Conservation (phyloP, 2,329 filamentous ascomycete species). For the Hyphodiscus sp. region DNA sequence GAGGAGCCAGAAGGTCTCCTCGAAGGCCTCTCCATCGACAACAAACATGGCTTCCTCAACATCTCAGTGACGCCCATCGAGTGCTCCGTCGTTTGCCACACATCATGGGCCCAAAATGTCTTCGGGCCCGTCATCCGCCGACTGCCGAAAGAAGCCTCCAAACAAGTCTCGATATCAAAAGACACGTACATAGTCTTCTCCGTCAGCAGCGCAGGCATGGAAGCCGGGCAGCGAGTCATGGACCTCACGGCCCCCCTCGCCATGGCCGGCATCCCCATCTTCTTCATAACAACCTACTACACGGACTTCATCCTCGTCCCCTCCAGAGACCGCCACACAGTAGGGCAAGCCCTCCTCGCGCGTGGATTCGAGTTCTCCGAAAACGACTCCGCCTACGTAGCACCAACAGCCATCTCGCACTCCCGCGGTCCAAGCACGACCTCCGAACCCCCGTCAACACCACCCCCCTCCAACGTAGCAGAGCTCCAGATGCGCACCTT, state of each 20-base stretch:
- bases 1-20: constrained; percentile 31
- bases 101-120: constrained; percentile 63
- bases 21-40: constrained; percentile 43
- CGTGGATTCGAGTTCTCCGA: constrained; percentile 81
- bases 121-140: constrained; percentile 65
- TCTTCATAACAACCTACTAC: constrained; percentile 98
- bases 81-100: constrained; percentile 85
- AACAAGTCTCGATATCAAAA: constrained; percentile 64
- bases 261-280: constrained; percentile 88
- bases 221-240: constrained; percentile 84
- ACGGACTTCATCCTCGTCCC: constrained; percentile 95
- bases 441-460: constrained; percentile 55
- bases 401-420: constrained; percentile 32
- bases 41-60: constrained; percentile 78
- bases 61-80: constrained; percentile 88
- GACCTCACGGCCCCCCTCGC: constrained; percentile 88
- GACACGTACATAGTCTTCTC: constrained; percentile 86
- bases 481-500: constrained; percentile 84
- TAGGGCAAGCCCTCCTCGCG: constrained; percentile 69
- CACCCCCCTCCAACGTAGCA: constrained; percentile 68
- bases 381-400: constrained; percentile 61
- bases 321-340: constrained; percentile 62
- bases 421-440: constrained; percentile 36
- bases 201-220: constrained; percentile 82
- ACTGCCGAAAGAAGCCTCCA: constrained; percentile 48